Percentiles rank a stretch among this genome's conserved stretches.
phyloP scores from a whole-genome alignment of 2,329 filamentous ascomycete genomes.

The Fusarium praegraminearum region DNA sequence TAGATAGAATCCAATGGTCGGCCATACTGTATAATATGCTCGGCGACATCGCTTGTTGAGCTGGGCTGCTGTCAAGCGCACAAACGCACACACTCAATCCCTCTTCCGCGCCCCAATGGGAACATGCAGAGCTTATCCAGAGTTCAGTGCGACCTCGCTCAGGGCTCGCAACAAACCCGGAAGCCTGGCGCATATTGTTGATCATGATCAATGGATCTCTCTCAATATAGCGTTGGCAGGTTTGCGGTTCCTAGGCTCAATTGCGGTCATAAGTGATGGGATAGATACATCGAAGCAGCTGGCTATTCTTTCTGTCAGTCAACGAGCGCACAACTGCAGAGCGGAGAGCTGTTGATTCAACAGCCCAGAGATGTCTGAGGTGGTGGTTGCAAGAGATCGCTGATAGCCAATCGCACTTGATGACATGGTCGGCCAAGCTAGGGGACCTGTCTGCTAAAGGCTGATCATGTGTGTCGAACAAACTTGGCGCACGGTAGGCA shows the following conservation, averaged over 20 bases:
- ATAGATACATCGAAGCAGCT: slow-evolving; percentile 13
- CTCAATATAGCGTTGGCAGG: slow-evolving; percentile 2
- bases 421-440: slow-evolving; percentile 37
- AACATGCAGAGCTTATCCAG: slow-evolving; percentile 36
- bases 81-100: slow-evolving; percentile 32
- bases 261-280: slow-evolving; percentile 6
- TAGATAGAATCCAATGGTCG: slow-evolving; percentile 16
- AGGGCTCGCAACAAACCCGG: slow-evolving; percentile 28
- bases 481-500: slow-evolving; percentile 34
- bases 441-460: slow-evolving; percentile 29
- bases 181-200: slow-evolving; percentile 35
- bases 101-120: slow-evolving; percentile 35
- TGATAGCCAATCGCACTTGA: slow-evolving; percentile 41
- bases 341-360: slow-evolving; percentile 30
- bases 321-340: slow-evolving; percentile 20
- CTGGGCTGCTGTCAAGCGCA: slow-evolving; percentile 35
- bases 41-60: slow-evolving; percentile 40
- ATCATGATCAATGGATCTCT: slow-evolving; percentile 12
- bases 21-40: slow-evolving; percentile 20
- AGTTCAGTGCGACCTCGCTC: slow-evolving; percentile 37
- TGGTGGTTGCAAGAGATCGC: slow-evolving; percentile 36
- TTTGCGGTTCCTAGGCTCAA: slow-evolving; percentile 24
- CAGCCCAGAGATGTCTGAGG: slow-evolving; percentile 35
- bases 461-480: slow-evolving; percentile 41
- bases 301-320: background rate